Evolutionary conservation across 2,329 filamentous ascomycete genomes (phyloP).

Genomic region (Emergomyces pasteurianus): DNA sequence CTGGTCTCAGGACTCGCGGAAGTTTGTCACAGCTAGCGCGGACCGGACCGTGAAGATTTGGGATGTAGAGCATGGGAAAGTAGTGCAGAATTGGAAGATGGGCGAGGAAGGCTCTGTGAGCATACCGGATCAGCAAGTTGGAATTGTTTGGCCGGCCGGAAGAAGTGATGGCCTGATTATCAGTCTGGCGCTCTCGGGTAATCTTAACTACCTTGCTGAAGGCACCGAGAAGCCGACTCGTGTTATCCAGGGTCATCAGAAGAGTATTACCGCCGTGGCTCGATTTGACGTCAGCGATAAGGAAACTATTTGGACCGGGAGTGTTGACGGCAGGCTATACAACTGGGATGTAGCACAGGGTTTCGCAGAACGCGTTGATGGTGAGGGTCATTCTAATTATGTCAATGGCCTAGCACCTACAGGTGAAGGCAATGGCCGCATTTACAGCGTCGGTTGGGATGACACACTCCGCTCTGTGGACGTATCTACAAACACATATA

Average conservation of each 20-base stretch:
- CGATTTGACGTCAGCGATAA: slow-evolving; percentile 38
- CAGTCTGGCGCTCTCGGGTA: slow-evolving; percentile 75
- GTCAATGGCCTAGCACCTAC: slow-evolving; percentile 60
- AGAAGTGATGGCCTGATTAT: slow-evolving; percentile 79
- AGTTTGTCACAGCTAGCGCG: slow-evolving; percentile 80
- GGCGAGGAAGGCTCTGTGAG: slow-evolving; percentile 61
- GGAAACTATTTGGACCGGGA: slow-evolving; percentile 72
- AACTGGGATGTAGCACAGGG: slow-evolving; percentile 70
- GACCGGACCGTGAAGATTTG: slow-evolving; percentile 93
- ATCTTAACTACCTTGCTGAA: slow-evolving; percentile 77
- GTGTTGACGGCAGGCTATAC: slow-evolving; percentile 78
- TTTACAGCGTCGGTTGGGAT: slow-evolving; percentile 91
- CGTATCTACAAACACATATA: slow-evolving; percentile 60
- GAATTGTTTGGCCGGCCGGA: slow-evolving; percentile 77
- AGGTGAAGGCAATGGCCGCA: slow-evolving; percentile 40
- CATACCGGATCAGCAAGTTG: slow-evolving; percentile 79
- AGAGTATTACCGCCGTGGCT: slow-evolving; percentile 70
- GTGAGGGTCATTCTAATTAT: slow-evolving; percentile 74
- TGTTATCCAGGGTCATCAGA: slow-evolving; percentile 78
- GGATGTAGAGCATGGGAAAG: slow-evolving; percentile 71
- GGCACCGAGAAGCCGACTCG: slow-evolving; percentile 57
- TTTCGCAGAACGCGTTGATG: slow-evolving; percentile 58
- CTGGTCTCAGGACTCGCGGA: slow-evolving; percentile 77
- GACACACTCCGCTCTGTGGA: slow-evolving; percentile 76
- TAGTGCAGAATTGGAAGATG: slow-evolving; percentile 71